phyloP scores from a whole-genome alignment of 441 rosid genomes.

The Gossypium schwendimanii region DNA sequence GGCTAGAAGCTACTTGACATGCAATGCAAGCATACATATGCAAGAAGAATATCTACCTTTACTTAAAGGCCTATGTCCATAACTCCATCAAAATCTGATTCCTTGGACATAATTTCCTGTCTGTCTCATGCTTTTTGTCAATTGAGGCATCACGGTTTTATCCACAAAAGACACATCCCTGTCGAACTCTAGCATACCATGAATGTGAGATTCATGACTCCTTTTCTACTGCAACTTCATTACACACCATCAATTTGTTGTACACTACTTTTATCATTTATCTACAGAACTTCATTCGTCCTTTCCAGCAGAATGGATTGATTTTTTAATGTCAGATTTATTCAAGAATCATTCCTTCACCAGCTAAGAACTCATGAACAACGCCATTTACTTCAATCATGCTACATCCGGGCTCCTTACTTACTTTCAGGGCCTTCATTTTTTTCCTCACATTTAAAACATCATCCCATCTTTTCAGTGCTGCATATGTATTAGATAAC shows the following conservation, averaged over 20 bases:
- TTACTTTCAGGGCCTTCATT: constrained; percentile 30
- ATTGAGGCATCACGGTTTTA: too few relatives aligned
- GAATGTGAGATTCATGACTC: too few relatives aligned
- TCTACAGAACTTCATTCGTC: neutral
- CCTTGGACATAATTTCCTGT: neutral
- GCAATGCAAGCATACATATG: neutral
- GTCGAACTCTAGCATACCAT: too few relatives aligned
- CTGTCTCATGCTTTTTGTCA: neutral
- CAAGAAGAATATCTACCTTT: neutral
- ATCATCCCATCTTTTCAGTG: constrained; percentile 33
- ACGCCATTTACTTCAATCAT: constrained; percentile 35
- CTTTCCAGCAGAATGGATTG: neutral
- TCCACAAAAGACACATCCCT: too few relatives aligned
- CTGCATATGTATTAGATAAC: constrained; percentile 36
- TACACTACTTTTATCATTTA: neutral
- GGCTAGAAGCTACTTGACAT: constrained; percentile 2
- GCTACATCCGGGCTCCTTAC: constrained; percentile 39
- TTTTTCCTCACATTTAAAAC: constrained; percentile 27
- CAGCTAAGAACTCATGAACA: constrained; percentile 38
- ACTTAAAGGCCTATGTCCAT: neutral
- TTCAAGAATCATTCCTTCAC: constrained; percentile 31
- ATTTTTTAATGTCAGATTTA: constrained; percentile 10
- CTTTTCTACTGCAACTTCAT: neutral
- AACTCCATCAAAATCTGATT: neutral
- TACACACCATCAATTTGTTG: neutral